Conservation (phyloP, 768 basidiomycete species). For the Podaxis carcinomalis region DNA sequence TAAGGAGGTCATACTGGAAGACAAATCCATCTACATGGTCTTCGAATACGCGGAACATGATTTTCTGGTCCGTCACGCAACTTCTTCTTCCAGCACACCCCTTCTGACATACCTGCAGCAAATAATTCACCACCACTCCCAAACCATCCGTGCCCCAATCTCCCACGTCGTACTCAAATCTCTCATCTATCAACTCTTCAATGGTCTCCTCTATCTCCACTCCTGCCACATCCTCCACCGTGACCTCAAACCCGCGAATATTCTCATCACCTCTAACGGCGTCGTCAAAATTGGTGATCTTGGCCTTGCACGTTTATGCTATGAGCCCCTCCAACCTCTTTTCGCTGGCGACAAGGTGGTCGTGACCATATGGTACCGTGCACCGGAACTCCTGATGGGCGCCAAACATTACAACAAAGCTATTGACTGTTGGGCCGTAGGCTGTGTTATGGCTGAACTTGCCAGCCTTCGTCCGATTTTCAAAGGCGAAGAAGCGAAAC, state of each 20-base stretch:
- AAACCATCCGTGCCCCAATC: conserved; percentile 77
- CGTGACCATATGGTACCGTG: conserved; percentile 99
- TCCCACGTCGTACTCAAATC: conserved; percentile 82
- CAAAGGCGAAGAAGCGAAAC: conserved; percentile 98
- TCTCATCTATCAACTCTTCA: conserved; percentile 89
- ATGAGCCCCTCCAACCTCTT: conserved; percentile 87
- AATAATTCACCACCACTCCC: conserved; percentile 98
- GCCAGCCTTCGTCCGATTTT: conserved; percentile 94
- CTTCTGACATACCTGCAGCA: conserved; percentile 48
- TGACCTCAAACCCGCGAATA: conserved; percentile 98
- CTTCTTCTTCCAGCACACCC: background rate
- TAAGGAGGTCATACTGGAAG: conserved; percentile 93
- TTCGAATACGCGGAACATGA: conserved; percentile 99
- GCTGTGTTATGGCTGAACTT: conserved; percentile 95
- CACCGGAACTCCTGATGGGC: conserved; percentile 92
- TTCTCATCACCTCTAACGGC: conserved; percentile 86
- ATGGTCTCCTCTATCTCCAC: conserved; percentile 93
- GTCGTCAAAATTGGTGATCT: conserved; percentile 98
- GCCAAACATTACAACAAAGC: conserved; percentile 98
- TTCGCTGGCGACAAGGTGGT: conserved; percentile 97
- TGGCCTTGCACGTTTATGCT: conserved; percentile 87
- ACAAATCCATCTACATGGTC: conserved; percentile 99
- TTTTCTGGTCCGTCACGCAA: conserved; percentile 68
- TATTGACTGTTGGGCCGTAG: conserved; percentile 96
- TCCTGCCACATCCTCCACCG: conserved; percentile 93